Base-by-base conservation (phyloP, 176 grass and related monocot species). In the Elymus sibiricus region DNA sequence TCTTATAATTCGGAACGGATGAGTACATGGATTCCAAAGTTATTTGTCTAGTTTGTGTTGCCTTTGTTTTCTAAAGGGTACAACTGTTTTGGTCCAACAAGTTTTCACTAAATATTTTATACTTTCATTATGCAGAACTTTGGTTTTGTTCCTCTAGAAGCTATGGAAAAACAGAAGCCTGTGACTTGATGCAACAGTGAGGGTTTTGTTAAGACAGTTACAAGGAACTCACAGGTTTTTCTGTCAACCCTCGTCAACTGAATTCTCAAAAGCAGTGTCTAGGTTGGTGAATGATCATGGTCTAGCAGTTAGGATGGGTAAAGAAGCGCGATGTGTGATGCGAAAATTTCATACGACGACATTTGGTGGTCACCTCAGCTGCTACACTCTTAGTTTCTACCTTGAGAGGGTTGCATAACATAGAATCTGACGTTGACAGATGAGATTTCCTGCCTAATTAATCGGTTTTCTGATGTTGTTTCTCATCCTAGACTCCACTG, bases 151-250 rank as follows among this genome's bases (percentile, higher is more conserved):
- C 80, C 80, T 38, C 61, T 94, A 35, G 92, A 94, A 85, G 87
- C 43, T 46, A 46, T 5, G 12, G 12, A 43, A 4, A 46, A 46
- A 46, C 12, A 14, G 43, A 46, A 4, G 12, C 43, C 85, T 53
- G 88, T 90, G 82, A 91, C 86, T 84, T 87, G 87, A 47, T 97
- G 88, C 40, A 87, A 89, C 60, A 94, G 83, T 53, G 80, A 44
- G 42, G 42, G 43, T 13, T 46, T 46, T 46, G 46, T 87, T 43
- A 87, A 97, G 79, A 94, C 80, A 42, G 38, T 92, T 65, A 64
- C 29, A 82, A 83, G 92, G 76, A 83, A 53, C 76, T 90, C 35
- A 78, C 80, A 39, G 73, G 64, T 17, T 51, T 51, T 51, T 51
- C 47, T 16, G 15, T 3, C 5, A 53, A 53, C 49, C 49, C 49